phyloP scores from a whole-genome alignment of 192 early-diverging fungal genomes.

The Podila minutissima region DNA sequence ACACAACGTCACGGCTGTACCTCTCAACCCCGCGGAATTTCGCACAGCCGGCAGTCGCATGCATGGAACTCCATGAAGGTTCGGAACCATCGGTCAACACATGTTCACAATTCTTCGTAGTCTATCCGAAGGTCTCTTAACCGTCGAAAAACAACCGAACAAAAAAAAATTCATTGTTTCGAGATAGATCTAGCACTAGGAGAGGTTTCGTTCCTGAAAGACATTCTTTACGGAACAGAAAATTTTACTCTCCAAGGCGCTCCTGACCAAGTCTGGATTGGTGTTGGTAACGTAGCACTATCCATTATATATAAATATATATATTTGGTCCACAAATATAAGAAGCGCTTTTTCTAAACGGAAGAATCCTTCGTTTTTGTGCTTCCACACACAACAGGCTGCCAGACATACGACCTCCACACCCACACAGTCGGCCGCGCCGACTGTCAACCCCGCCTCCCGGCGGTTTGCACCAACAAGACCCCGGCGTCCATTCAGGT shows the following conservation, averaged over 20 bases:
- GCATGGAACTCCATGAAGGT: background rate
- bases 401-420: background rate
- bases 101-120: too few species aligned
- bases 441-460: background rate
- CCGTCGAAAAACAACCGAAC: too few species aligned
- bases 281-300: background rate
- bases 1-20: background rate
- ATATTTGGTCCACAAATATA: background rate
- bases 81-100: background rate
- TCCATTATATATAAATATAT: background rate
- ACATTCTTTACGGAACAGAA: background rate
- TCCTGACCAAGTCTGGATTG: background rate
- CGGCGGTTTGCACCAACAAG: background rate
- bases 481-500: background rate
- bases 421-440: background rate
- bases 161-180: background rate
- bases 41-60: background rate
- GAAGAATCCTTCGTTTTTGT: background rate
- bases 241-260: background rate
- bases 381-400: background rate
- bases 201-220: background rate
- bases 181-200: background rate
- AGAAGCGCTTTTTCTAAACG: background rate
- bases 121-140: too few species aligned
- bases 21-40: background rate